Percentiles rank a stretch among this genome's conserved stretches.
These are phyloP conservation scores for Emmonsiellopsis sp. DNA, from an alignment of 2,329 filamentous ascomycete species.

Conservation along the genomic window DNA sequence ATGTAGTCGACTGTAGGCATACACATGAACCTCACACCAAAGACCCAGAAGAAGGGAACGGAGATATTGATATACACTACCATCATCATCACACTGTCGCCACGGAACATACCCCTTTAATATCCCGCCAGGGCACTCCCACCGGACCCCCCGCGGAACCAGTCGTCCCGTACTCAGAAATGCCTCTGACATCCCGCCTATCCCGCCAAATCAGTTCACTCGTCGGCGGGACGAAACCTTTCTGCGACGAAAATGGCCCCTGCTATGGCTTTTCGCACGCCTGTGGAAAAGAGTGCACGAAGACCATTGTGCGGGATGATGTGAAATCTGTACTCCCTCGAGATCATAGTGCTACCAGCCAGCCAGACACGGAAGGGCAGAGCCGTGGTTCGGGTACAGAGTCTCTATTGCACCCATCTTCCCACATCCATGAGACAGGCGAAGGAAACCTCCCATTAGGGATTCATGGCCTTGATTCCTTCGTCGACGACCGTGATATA, in stretches of 20 bases:
- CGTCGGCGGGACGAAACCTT: conserved; percentile 7
- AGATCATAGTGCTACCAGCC: not conserved
- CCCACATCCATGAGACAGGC: not conserved
- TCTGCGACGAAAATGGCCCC: conserved; percentile 48
- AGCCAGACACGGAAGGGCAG: not conserved
- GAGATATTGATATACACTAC: conserved; percentile 14
- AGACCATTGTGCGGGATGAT: conserved; percentile 24
- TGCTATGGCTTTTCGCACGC: conserved; percentile 54
- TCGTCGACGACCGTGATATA: conserved; percentile 12
- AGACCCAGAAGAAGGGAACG: conserved; percentile 24
- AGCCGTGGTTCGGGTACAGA: not conserved
- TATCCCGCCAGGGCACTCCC: not conserved
- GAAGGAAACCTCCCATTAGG: not conserved
- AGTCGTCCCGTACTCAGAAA: not conserved
- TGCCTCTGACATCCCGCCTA: conserved; percentile 6
- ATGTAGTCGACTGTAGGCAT: conserved; percentile 41
- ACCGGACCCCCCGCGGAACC: not conserved
- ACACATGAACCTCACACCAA: conserved; percentile 29
- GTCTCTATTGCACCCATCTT: not conserved
- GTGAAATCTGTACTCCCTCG: not conserved
- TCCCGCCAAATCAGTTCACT: conserved; percentile 8
- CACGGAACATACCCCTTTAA: conserved; percentile 13
- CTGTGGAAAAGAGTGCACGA: conserved; percentile 53
- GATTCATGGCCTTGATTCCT: conserved; percentile 11
- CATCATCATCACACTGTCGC: conserved; percentile 15